Base-by-base conservation (phyloP, 2,329 filamentous ascomycete genomes). In the Xylariaceae sp. region DNA sequence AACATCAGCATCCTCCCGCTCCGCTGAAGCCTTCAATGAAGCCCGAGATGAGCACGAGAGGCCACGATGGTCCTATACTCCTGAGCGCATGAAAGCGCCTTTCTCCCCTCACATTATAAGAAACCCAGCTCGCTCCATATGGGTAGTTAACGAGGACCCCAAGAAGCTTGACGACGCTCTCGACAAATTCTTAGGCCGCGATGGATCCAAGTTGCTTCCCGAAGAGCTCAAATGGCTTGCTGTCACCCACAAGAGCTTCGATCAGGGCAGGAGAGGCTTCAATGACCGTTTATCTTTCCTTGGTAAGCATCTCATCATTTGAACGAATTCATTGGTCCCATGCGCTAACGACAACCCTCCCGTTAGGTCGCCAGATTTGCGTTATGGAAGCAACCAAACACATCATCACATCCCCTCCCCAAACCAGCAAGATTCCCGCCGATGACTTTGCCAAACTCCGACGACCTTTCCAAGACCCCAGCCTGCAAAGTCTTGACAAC, bases 181-280 rank as follows among this genome's bases (percentile, higher is more conserved):
- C 67, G 75, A 79, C 55, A 75, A 75, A 42, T 78, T 97, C 56
- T 70, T 97, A 44, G 92, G 91, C 5, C 74, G 73, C 37, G 82
- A 78, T 37, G 88, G 87, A 46, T 80, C 86, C 55, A 79, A 77
- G 57, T 66, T 93, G 64, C 74, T 98, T 47, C 83, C 86, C 2
- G 91, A 96, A 14, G 92, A 98, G 70, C 76, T 93, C 51, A 97
- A 96, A 72, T 98, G 93, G 93, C 73, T 97, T 61, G 91, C 91
- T 22, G 81, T 98, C 45, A 98, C 93, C 55, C 93, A 97, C 68
- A 97, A 97, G 79, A 96, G 90, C 69, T 97, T 95, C 63, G 92
- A 98, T 64, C 90, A 97, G 63, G 93, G 91, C 42, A 77, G 89
- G 61, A 84, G 91, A 74, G 92, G 92, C 1, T 95, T 92, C 71